Percentiles rank a stretch among this genome's conserved stretches.
phyloP scores from a whole-genome alignment of 768 basidiomycete species.

The Suillus ampliporus region DNA sequence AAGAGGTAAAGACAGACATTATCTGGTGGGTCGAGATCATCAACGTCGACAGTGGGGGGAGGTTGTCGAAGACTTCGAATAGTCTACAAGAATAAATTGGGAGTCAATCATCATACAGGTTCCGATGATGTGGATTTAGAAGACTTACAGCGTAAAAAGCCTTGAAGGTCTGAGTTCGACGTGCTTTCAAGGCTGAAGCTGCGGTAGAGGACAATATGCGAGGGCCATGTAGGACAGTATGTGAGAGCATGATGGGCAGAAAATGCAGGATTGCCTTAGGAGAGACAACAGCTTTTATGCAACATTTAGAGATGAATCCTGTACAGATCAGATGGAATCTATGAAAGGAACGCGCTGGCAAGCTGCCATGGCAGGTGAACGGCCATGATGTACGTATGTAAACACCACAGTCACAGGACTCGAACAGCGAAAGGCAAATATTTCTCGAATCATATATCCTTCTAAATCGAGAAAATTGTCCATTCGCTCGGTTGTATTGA shows the following conservation, averaged over 20 bases:
- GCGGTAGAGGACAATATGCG: slow-evolving; percentile 31
- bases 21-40: slow-evolving; percentile 45
- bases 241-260: slow-evolving; percentile 42
- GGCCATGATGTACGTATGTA: too few species aligned
- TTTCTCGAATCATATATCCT: neutral
- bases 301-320: slow-evolving; percentile 7
- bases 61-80: slow-evolving; percentile 35
- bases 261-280: neutral
- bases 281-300: slow-evolving; percentile 26
- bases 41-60: slow-evolving; percentile 20
- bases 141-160: slow-evolving; percentile 62
- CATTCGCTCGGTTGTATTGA: neutral
- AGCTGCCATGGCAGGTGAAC: neutral
- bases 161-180: slow-evolving; percentile 47
- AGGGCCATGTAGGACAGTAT: slow-evolving; percentile 33
- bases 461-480: neutral
- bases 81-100: slow-evolving; percentile 31
- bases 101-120: slow-evolving; percentile 18
- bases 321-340: slow-evolving; percentile 6
- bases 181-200: slow-evolving; percentile 40
- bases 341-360: slow-evolving; percentile 8
- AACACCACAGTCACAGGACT: neutral
- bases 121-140: too few species aligned
- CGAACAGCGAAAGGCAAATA: too few species aligned
- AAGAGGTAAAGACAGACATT: slow-evolving; percentile 46